These are phyloP conservation scores for Lasiodiplodia hormozganensis DNA, from an alignment of 2,329 filamentous ascomycete genomes.

Conservation along the genomic window DNA sequence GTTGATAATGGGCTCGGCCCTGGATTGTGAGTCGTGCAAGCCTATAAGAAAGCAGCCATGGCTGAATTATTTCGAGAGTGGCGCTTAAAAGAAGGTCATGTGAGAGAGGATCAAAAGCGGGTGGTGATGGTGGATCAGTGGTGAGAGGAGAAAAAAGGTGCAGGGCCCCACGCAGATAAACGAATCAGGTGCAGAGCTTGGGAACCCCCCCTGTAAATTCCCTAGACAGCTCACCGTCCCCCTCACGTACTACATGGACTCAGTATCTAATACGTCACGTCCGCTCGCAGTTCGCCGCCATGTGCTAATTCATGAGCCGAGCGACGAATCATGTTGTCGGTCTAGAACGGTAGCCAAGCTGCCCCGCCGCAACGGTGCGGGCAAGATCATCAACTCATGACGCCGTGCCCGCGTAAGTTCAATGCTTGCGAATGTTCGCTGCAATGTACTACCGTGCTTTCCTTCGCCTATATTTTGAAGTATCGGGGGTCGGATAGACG, in stretches of 20 bases:
- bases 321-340: neutral
- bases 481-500: neutral
- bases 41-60: neutral
- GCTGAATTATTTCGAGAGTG: neutral
- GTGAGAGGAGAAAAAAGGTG: too few species aligned
- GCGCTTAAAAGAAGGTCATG: too few species aligned
- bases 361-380: neutral
- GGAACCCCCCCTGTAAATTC: neutral
- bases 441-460: neutral
- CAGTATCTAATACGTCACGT: neutral
- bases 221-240: neutral
- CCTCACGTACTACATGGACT: neutral
- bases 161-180: too few species aligned
- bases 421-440: neutral
- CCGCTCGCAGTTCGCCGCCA: neutral
- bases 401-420: slow-evolving; percentile 12
- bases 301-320: slow-evolving; percentile 7
- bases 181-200: neutral
- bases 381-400: slow-evolving; percentile 17
- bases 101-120: neutral
- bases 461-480: neutral
- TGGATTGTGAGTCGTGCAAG: neutral
- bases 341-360: slow-evolving; percentile 6
- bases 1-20: neutral
- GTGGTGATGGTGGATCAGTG: neutral